phyloP scores from a whole-genome alignment of 257 asterid genomes.

The Jacaranda mimosifolia region DNA sequence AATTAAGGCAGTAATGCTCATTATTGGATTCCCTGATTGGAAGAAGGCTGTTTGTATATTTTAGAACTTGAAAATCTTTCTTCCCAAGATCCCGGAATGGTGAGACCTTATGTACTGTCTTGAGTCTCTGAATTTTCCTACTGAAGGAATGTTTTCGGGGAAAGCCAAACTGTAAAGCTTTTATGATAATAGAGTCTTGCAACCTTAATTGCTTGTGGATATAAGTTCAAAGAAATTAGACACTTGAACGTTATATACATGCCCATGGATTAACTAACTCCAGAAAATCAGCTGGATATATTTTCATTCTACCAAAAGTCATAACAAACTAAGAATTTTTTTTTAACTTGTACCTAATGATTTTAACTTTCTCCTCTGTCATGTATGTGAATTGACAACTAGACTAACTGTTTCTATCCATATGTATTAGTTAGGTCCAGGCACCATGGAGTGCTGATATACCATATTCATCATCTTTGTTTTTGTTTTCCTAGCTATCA shows the following conservation, averaged over 20 bases:
- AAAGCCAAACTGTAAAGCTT: not conserved
- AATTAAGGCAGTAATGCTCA: not conserved
- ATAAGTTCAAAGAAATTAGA: not conserved
- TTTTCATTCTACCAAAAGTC: not conserved
- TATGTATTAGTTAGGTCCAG: not conserved
- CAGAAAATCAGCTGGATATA: constrained; percentile 10
- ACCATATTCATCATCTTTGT: not conserved
- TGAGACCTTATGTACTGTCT: constrained; percentile 19
- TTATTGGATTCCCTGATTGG: constrained; percentile 18
- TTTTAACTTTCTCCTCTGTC: not conserved
- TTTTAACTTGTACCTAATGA: not conserved
- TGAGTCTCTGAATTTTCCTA: not conserved
- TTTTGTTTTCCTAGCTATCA: not conserved
- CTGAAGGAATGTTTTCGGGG: constrained; percentile 10
- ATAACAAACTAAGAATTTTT: not conserved
- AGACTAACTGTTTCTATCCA: constrained; percentile 14
- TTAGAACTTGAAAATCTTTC: not conserved
- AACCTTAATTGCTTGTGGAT: not conserved
- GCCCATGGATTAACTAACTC: not conserved
- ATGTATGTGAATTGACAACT: not conserved
- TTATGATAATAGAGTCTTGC: not conserved
- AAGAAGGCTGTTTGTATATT: constrained; percentile 19
- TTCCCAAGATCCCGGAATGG: not conserved
- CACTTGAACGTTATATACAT: constrained; percentile 1
- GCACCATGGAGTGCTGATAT: not conserved